Percentiles rank a stretch among this genome's conserved stretches.
Conservation (phyloP, 2,329 filamentous ascomycete genomes). For the Calonectria pseudoturangicola region DNA sequence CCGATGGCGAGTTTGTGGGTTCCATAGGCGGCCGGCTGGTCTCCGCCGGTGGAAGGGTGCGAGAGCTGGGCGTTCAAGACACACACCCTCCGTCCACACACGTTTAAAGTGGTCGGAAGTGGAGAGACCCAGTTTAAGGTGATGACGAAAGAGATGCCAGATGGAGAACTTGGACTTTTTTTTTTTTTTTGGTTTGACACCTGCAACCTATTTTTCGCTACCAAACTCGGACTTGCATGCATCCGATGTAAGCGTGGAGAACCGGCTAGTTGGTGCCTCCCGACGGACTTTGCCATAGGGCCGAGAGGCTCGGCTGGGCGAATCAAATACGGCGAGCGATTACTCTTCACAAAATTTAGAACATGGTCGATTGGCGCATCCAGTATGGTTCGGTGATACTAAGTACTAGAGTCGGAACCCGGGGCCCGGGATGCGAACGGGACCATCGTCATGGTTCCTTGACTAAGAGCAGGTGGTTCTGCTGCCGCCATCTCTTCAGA, state of each 20-base stretch:
- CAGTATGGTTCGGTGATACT: constrained; percentile 21
- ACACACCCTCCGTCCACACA: constrained; percentile 24
- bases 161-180: background rate
- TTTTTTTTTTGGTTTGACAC: constrained; percentile 3
- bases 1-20: constrained; percentile 30
- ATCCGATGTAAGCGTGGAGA: constrained; percentile 31
- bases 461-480: background rate
- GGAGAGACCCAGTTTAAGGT: constrained; percentile 27
- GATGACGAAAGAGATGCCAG: constrained; percentile 31
- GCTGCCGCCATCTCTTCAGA: constrained; percentile 2
- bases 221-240: constrained; percentile 1
- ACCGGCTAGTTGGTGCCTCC: constrained; percentile 23
- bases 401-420: constrained; percentile 43
- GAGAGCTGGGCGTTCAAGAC: constrained; percentile 2
- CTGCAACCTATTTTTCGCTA: constrained; percentile 13
- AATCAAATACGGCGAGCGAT: constrained; percentile 3
- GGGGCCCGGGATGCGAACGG: constrained; percentile 46
- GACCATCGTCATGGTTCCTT: constrained; percentile 17
- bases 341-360: constrained; percentile 15
- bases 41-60: constrained; percentile 43
- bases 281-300: constrained; percentile 35
- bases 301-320: constrained; percentile 34
- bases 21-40: constrained; percentile 35
- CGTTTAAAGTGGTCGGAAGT: constrained; percentile 22
- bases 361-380: constrained; percentile 45